Conservation (phyloP, 495 filamentous ascomycete species). For the Hypoxylon crocopeplum region DNA sequence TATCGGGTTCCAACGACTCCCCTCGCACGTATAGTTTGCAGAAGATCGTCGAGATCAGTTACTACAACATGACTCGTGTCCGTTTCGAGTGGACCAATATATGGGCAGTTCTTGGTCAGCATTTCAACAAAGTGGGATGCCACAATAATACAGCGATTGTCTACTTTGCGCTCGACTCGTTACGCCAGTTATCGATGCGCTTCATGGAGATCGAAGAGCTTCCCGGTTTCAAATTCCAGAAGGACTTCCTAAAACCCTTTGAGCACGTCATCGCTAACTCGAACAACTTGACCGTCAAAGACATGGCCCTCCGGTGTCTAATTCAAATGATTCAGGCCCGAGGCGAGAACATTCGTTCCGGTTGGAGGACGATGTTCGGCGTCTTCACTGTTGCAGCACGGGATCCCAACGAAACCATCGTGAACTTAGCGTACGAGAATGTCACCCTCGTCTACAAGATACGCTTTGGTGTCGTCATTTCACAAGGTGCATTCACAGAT, state of each 20-base stretch:
- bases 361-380: constrained; percentile 99
- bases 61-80: constrained; percentile 99
- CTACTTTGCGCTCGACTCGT: constrained; percentile 93
- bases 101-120: constrained; percentile 93
- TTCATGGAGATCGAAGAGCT: constrained; percentile 99
- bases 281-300: constrained; percentile 87
- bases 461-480: constrained; percentile 94
- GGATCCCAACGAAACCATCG: constrained; percentile 93
- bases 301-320: constrained; percentile 96
- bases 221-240: constrained; percentile 99
- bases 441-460: constrained; percentile 97
- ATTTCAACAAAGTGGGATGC: constrained; percentile 97
- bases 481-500: constrained; percentile 95
- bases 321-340: constrained; percentile 99
- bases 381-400: constrained; percentile 95
- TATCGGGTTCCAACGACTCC: constrained; percentile 91
- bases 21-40: constrained; percentile 96
- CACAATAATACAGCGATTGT: constrained; percentile 94
- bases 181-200: constrained; percentile 94
- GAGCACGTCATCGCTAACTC: constrained; percentile 97
- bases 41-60: constrained; percentile 97
- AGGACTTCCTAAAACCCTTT: constrained; percentile 98
- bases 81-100: constrained; percentile 98
- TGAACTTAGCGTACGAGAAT: constrained; percentile 95
- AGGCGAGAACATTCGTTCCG: constrained; percentile 94